Conservation (phyloP, 345 rosid genomes). For the Linum usitatissimum region DNA sequence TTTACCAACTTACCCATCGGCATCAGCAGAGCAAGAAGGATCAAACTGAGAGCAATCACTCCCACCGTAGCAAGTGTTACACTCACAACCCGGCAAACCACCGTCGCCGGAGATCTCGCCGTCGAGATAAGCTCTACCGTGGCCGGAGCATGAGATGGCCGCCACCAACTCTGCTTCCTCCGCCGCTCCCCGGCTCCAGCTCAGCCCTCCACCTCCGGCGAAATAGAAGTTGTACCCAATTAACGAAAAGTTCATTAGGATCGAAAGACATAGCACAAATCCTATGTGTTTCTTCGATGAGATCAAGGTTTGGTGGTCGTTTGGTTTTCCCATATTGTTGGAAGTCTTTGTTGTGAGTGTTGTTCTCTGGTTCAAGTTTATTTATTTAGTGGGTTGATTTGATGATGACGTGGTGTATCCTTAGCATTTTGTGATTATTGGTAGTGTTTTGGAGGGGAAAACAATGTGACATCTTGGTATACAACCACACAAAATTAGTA, state of each 20-base stretch:
- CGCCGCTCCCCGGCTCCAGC: conserved; percentile 54
- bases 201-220: conserved; percentile 7
- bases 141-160: conserved; percentile 50
- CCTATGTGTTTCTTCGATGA: neutral
- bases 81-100: conserved; percentile 43
- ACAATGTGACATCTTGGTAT: no score
- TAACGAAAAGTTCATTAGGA: neutral
- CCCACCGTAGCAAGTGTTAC: conserved; percentile 46
- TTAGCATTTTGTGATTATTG: no score
- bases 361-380: no score
- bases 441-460: no score
- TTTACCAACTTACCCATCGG: conserved; percentile 27
- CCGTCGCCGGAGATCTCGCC: conserved; percentile 27
- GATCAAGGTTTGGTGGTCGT: neutral
- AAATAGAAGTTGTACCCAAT: neutral
- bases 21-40: conserved; percentile 35
- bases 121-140: conserved; percentile 63
- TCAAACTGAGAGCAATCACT: conserved; percentile 38
- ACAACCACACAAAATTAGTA: no score
- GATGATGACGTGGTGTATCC: no score
- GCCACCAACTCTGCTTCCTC: conserved; percentile 56
- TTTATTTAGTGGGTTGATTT: no score
- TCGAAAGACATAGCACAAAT: neutral
- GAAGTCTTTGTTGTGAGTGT: neutral
- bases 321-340: neutral